Percentiles rank a stretch among this genome's conserved stretches.
These are phyloP conservation scores for Pascua sp. DNA, from an alignment of 1,284 basidiomycete genomes.

Conservation along the genomic window DNA sequence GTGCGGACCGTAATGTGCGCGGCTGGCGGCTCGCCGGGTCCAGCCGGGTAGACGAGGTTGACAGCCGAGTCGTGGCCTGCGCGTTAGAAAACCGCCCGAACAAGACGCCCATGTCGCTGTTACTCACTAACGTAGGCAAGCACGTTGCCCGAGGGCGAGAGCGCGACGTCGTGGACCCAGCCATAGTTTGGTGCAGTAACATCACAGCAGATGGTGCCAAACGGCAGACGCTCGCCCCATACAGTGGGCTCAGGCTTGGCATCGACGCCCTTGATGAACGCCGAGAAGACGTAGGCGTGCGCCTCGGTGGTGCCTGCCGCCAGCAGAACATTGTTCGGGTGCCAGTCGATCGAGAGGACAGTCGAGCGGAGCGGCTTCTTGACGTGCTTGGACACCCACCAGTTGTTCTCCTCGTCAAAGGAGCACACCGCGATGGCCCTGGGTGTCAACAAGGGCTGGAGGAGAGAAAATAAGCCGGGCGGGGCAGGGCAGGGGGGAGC, in stretches of 20 bases:
- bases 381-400: slow-evolving; percentile 97
- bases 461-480: no score
- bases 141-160: slow-evolving; percentile 89
- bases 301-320: slow-evolving; percentile 93
- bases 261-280: slow-evolving; percentile 99
- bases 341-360: slow-evolving; percentile 92
- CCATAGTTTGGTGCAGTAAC: slow-evolving; percentile 83
- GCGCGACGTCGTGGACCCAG: slow-evolving; percentile 94
- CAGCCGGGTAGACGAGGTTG: slow-evolving; percentile 78
- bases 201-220: slow-evolving; percentile 96
- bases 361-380: slow-evolving; percentile 96
- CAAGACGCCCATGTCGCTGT: slow-evolving; percentile 27
- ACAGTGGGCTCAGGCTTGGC: slow-evolving; percentile 83
- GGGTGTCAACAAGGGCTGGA: background rate
- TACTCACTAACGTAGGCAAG: slow-evolving; percentile 69
- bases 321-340: slow-evolving; percentile 93
- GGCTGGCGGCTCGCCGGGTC: slow-evolving; percentile 53
- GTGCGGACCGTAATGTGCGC: slow-evolving; percentile 69
- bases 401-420: slow-evolving; percentile 94
- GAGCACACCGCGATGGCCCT: slow-evolving; percentile 91
- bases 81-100: no score
- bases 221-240: slow-evolving; percentile 97
- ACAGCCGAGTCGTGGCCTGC: slow-evolving; percentile 83
- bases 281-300: slow-evolving; percentile 96
- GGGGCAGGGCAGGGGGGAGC: no score